Evolutionary conservation across 305 asterid genomes (phyloP).

Genomic region (Ilex paraguariensis): DNA sequence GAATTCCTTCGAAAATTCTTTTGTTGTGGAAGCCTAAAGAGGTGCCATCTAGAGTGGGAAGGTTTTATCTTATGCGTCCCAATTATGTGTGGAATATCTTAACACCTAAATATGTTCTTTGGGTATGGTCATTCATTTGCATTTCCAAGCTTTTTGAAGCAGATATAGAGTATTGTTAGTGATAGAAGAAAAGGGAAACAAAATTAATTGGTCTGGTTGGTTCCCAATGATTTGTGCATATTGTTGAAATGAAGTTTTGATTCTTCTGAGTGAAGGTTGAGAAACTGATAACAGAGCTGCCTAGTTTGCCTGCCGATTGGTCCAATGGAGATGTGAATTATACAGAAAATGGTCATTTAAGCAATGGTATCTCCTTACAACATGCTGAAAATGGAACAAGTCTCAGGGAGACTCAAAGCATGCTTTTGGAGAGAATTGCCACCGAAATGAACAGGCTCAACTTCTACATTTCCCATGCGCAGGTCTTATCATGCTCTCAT

Average conservation of each 20-base stretch:
- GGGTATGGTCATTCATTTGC: too few species aligned
- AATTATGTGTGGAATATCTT: too few species aligned
- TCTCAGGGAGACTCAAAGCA: slow-evolving; percentile 92
- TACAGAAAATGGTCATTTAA: slow-evolving; percentile 43
- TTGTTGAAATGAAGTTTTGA: background rate
- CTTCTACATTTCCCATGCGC: slow-evolving; percentile 77
- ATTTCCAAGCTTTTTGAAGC: too few species aligned
- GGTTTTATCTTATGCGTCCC: too few species aligned
- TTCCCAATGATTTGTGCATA: too few species aligned
- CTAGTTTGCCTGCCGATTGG: slow-evolving; percentile 73
- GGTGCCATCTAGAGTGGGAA: too few species aligned
- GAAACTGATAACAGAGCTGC: slow-evolving; percentile 83
- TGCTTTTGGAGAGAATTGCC: slow-evolving; percentile 92
- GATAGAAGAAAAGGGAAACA: too few species aligned
- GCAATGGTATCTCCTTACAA: slow-evolving; percentile 55
- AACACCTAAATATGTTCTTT: too few species aligned
- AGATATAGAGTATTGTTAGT: too few species aligned
- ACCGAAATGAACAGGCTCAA: slow-evolving; percentile 95
- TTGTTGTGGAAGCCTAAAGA: too few species aligned
- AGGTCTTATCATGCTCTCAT: slow-evolving; percentile 52
- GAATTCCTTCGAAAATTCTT: too few species aligned
- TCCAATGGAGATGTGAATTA: slow-evolving; percentile 41
- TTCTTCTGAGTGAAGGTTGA: slow-evolving; percentile 53
- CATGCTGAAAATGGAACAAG: slow-evolving; percentile 64
- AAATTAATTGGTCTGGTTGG: too few species aligned